Evolutionary conservation across 2,329 filamentous ascomycete species (phyloP), one percentile per base, ranked within the genome.

Genomic region (Helotiales sp.): DNA sequence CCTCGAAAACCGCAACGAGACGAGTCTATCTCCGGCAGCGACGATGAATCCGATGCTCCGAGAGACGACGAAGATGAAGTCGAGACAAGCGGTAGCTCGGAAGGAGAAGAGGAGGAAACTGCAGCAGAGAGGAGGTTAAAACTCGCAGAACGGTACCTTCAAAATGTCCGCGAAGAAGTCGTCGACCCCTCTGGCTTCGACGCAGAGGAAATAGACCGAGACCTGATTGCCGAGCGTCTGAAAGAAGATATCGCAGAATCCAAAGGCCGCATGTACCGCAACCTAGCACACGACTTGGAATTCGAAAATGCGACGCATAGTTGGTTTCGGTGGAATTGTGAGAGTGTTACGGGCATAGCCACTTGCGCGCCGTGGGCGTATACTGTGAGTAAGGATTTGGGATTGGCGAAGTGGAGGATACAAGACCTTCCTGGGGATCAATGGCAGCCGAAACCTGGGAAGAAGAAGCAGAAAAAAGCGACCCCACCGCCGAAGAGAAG

Each of bases 191-290:
- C 82, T 53, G 95, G 92, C 36, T 99, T 98, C 70, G 92, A 99
- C 75, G 95, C 95, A 7, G 92, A 88, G 66, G 91, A 98, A 53
- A 90, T 99, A 58, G 95, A 98, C 75, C 83, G 89, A 58, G 95
- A 99, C 71, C 77, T 97, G 67, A 93, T 99, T 68, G 92, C 93
- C 40, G 90, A 96, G 73, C 81, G 93, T 66, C 78, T 99, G 67
- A 87, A 93, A 74, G 91, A 97, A 75, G 95, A 98, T 72, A 90
- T 95, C 42, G 87, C 95, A 52, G 95, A 97, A 76, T 85, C 85
- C 55, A 97, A 97, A 76, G 95, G 95, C 57, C 88, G 89, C 67
- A 82, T 96, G 50, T 98, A 96, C 76, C 84, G 91, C 52, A 84
- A 85, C 71, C 83, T 99, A 66, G 89, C 90, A 33, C 78, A 82